Conservation (phyloP, 2,329 filamentous ascomycete species). For the Orbilia oligospora region DNA sequence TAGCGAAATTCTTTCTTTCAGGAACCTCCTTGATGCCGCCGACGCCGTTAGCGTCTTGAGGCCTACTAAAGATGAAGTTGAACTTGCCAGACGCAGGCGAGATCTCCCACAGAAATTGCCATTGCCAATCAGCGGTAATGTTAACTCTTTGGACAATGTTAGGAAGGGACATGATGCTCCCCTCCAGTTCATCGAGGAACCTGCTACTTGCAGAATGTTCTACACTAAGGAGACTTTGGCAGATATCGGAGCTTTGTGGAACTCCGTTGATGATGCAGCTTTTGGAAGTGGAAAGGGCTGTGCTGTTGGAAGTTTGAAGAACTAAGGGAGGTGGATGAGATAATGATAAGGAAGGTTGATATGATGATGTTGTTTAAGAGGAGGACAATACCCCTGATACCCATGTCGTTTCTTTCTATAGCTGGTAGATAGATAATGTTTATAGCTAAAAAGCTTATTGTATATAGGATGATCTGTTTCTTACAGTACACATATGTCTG, state of each 20-base stretch:
- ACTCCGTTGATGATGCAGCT: conserved; percentile 67
- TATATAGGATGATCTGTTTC: conserved; percentile 6
- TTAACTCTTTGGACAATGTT: conserved; percentile 57
- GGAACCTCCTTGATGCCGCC: conserved; percentile 47
- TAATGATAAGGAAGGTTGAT: background rate
- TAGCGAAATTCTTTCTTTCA: conserved; percentile 50
- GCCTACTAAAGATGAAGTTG: conserved; percentile 37
- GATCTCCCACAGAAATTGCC: conserved; percentile 54
- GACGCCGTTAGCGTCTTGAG: conserved; percentile 39
- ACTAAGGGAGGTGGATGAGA: conserved; percentile 5
- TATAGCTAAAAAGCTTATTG: conserved; percentile 13
- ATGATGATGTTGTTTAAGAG: conserved; percentile 14
- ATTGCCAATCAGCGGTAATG: conserved; percentile 55
- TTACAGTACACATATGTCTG: background rate
- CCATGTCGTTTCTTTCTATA: conserved; percentile 9
- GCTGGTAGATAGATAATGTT: conserved; percentile 14
- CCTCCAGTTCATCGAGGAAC: conserved; percentile 70
- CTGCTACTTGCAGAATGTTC: conserved; percentile 71
- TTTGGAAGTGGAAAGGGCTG: conserved; percentile 62
- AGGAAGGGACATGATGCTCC: conserved; percentile 65
- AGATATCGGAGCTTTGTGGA: conserved; percentile 70
- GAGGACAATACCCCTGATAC: conserved; percentile 13
- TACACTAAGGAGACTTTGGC: conserved; percentile 71
- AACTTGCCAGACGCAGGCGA: conserved; percentile 33
- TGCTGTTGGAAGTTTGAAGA: conserved; percentile 50